Evolutionary conservation across 345 rosid genomes (phyloP), one percentile per base, ranked within the genome.

Genomic region (Gossypium bickii): DNA sequence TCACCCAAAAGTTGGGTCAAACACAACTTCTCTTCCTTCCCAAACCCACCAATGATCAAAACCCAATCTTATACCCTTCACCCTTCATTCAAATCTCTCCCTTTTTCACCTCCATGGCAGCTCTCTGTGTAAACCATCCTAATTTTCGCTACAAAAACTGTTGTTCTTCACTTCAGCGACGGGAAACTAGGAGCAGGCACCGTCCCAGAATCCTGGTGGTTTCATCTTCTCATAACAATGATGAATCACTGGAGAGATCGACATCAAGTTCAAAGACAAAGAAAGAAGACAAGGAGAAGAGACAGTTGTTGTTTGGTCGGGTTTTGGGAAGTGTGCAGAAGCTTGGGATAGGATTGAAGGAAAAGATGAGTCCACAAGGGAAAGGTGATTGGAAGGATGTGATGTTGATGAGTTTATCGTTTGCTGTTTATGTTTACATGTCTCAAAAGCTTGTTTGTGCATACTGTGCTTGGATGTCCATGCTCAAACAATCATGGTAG

Each of bases 361-460:
- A 79, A 63, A 76, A 25, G 43, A 76, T 84, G 85, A 85, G 88
- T 56, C 92, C 91, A 6, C 75, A 82, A 79, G 83, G 76, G 58
- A 88, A 89, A 83, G 98, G 98, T 57, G 97, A 89, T 60, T 84
- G 93, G 84, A 94, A 90, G 78, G 97, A 94, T 76, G 56, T 89
- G 69, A 80, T 83, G 74, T 81, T 92, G 80, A 92, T 90, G 94
- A 83, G 93, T 55, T 78, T 94, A n/a, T 88, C 97, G 10, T 92
- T 92, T 78, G 97, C 98, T 20, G 85, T 94, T 69, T 92, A 90
- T 80, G 90, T 94, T 12, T 89, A 94, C 53, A 87, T 92, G 9
- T 94, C 97, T 70, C 93, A 94, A 75, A 82, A 76, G 80, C 80
- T 94, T 77, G 97, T 90, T 18, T 86, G 89, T 78, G 92, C 97